These are phyloP conservation scores for Termitomyces sp. DNA, from an alignment of 768 basidiomycete species.

Conservation along the genomic window DNA sequence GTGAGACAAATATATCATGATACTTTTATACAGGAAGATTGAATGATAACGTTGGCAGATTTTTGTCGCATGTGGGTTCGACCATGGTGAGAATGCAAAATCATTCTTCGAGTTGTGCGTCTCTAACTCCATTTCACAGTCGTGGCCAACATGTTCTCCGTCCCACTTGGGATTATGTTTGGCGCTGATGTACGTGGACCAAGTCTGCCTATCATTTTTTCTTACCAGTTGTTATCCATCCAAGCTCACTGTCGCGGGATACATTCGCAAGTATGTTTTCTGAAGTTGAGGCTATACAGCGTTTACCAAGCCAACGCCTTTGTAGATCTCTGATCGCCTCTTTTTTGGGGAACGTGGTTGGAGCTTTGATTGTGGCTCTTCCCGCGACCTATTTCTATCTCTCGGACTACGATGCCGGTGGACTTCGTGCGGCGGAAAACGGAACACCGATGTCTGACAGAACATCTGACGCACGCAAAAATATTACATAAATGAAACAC, in stretches of 20 bases:
- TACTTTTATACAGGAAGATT: background rate
- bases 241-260: slow-evolving; percentile 49
- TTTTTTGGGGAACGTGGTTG: slow-evolving; percentile 64
- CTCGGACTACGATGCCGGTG: slow-evolving; percentile 40
- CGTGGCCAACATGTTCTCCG: slow-evolving; percentile 70
- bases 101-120: background rate
- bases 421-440: slow-evolving; percentile 37
- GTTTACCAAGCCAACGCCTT: background rate
- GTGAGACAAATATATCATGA: slow-evolving; percentile 32
- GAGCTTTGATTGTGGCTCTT: slow-evolving; percentile 59
- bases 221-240: background rate
- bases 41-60: slow-evolving; percentile 32
- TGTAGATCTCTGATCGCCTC: slow-evolving; percentile 59
- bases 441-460: slow-evolving; percentile 11
- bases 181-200: slow-evolving; percentile 51
- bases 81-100: slow-evolving; percentile 47
- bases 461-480: background rate
- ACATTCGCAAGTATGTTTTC: slow-evolving; percentile 60
- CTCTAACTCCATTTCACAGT: slow-evolving; percentile 4
- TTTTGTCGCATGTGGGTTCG: slow-evolving; percentile 66
- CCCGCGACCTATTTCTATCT: slow-evolving; percentile 67
- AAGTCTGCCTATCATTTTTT: background rate
- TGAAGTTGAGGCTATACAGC: background rate
- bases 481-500: background rate
- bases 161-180: slow-evolving; percentile 70